Base-by-base conservation (phyloP, 257 asterid genomes). In the Marsdenia floribunda region DNA sequence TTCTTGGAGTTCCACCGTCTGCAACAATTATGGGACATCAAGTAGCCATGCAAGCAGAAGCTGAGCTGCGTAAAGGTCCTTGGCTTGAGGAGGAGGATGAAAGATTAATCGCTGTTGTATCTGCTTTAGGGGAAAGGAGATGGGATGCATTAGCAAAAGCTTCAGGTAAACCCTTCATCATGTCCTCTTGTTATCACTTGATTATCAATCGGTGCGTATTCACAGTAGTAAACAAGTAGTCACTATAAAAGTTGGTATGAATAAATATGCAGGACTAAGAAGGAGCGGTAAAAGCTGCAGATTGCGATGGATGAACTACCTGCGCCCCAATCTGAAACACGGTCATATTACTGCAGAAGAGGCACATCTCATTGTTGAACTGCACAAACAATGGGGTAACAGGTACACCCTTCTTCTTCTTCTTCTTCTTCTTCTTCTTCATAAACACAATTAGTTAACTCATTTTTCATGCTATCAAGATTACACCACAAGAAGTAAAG, bases 141-240 rank as follows among this genome's bases (percentile, higher is more conserved):
- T 91, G 96, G 97, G 97, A 88, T 73, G 81, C 94, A 60, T 82
- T 91, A 82, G 94, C 96, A 52, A 88, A 83, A 84, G 80, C 96
- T 65, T 86, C 94, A 69, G 96, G 18, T 6, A 29, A 4, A 8
- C 26, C 0, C 8, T 29, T 4, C 12, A 3, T 5, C n/a, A 15
- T 26, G 29, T 67, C 5, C 29, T 44, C 26, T n/a, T n/a, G n/a
- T n/a, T n/a, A n/a, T n/a, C n/a, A n/a, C n/a, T n/a, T n/a, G n/a
- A n/a, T n/a, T n/a, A n/a, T n/a, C n/a, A n/a, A n/a, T n/a, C n/a
- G n/a, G n/a, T n/a, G n/a, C n/a, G n/a, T n/a, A n/a, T n/a, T n/a
- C n/a, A n/a, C n/a, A n/a, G n/a, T n/a, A n/a, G n/a, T n/a, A n/a
- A 1, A 46, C 2, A 68, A 70, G 9, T 47, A 19, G n/a, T 70